These are phyloP conservation scores for Straminergon stramineum DNA, from an alignment of 225 moss, liverwort and hornwort genomes.

Conservation along the genomic window DNA sequence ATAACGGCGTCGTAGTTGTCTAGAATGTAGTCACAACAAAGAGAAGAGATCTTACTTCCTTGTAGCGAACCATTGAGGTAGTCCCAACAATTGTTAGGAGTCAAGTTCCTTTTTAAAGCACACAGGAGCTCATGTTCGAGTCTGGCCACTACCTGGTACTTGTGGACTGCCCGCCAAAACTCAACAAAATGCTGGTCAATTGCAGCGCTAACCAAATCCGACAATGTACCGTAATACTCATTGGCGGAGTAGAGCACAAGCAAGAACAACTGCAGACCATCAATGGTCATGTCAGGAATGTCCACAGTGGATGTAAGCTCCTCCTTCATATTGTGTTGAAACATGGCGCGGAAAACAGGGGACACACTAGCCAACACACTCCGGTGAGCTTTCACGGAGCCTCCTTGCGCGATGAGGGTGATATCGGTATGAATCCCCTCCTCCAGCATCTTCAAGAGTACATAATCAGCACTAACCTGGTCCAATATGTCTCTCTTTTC, in stretches of 20 bases:
- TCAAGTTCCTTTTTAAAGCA: background rate
- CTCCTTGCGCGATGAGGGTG: background rate
- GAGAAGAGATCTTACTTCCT: background rate
- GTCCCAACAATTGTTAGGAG: background rate
- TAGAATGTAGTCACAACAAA: background rate
- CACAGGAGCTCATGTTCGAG: accelerated
- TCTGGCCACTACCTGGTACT: background rate
- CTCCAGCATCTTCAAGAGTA: background rate
- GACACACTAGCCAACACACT: background rate
- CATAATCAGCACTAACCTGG: background rate
- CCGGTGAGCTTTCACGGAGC: background rate
- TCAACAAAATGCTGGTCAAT: background rate
- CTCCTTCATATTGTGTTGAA: background rate
- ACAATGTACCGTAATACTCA: background rate
- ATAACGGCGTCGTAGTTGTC: background rate
- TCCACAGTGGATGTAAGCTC: background rate
- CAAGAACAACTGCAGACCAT: background rate
- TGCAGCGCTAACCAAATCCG: background rate
- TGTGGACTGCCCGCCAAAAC: background rate
- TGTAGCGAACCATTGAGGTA: background rate
- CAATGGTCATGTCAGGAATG: background rate
- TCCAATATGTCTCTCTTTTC: background rate
- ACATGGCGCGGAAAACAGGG: background rate
- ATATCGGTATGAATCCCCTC: background rate
- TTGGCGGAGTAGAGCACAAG: background rate